phyloP scores from a whole-genome alignment of 176 grass and related monocot genomes.

The Zea luxurians region DNA sequence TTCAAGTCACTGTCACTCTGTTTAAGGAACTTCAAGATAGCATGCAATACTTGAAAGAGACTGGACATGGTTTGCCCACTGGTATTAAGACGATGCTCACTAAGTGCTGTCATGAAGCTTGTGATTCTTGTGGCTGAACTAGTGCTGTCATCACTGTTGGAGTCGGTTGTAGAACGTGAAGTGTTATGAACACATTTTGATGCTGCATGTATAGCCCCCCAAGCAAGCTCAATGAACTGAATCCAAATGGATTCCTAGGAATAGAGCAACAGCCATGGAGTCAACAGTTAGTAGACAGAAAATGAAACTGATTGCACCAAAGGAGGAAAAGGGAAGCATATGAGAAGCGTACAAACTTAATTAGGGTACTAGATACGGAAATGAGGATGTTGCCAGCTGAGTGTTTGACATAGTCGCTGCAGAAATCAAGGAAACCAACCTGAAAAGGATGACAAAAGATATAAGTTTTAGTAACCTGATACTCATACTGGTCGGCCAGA shows the following conservation, averaged over 20 bases:
- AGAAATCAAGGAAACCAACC: conserved; percentile 59
- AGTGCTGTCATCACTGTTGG: neutral
- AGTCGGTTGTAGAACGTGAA: conserved; percentile 32
- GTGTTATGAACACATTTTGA: conserved; percentile 37
- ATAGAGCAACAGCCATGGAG: conserved; percentile 26
- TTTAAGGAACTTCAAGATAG: conserved; percentile 75
- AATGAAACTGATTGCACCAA: neutral
- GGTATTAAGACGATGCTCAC: conserved; percentile 32
- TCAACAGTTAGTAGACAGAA: conserved; percentile 19
- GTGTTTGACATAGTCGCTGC: conserved; percentile 73
- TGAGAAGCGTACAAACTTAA: conserved; percentile 63
- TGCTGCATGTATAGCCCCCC: conserved; percentile 47
- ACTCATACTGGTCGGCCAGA: neutral
- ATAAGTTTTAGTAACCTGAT: neutral
- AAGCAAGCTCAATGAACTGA: conserved; percentile 66
- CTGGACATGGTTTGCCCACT: conserved; percentile 43
- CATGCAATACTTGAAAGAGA: conserved; percentile 67
- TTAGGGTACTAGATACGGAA: conserved; percentile 51
- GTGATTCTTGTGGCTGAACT: conserved; percentile 37
- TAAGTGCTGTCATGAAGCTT: conserved; percentile 52
- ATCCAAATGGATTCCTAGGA: conserved; percentile 59
- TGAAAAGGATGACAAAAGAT: conserved; percentile 48
- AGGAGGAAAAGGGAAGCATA: conserved; percentile 19
- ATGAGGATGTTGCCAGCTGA: conserved; percentile 64
- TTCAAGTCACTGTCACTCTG: conserved; percentile 45